Evolutionary conservation across 108 stramenopile genomes (phyloP), one percentile per base, ranked within the genome.

Genomic region (Phaeodactylum tricornutum): DNA sequence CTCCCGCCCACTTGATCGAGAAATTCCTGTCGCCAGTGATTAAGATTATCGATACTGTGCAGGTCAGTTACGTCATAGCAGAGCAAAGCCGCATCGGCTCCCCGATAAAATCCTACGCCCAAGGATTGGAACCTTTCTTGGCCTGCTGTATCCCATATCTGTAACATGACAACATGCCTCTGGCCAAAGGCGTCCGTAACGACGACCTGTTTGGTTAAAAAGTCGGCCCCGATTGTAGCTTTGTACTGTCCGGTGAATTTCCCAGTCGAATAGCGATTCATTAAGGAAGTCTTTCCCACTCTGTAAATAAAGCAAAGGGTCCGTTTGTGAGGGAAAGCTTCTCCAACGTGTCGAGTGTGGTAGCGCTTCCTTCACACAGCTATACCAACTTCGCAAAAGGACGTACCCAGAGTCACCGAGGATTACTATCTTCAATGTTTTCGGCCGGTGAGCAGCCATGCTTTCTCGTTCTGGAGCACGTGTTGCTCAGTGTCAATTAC

Each of bases 111-210:
- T 22, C 92, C 95, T 16, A 83, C 77, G 5, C 98, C 98, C 22
- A 99, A 63, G 16, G 75, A 79, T 66, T 97, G 93, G 69, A 99
- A 99, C 37, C 96, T 71, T 72, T 99, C 98, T 63, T 92, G 95
- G 17, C 98, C 98, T 8, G 98, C 98, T 0, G 98, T 99, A 64
- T 99, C 98, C 98, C 98, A 99, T 51, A 99, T 96, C 75, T 96
- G 86, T 2, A 97, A 63, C 24, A 87, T 96, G 20, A 94, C 93
- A 7, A 84, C 50, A 48, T 77, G 60, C 7, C 71, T 57, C 29
- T 66, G 60, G 21, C 79, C 81, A 19, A 59, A 79, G 27, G 55
- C 37, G 38, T 74, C 77, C 43, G 70, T 77, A 26, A 78, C 67
- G 25, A 75, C 74, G 36, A 92, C 69, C 23, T 96, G 92, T 54